These are phyloP conservation scores for Ajuga reptans DNA, from an alignment of 305 asterid species.

Conservation along the genomic window DNA sequence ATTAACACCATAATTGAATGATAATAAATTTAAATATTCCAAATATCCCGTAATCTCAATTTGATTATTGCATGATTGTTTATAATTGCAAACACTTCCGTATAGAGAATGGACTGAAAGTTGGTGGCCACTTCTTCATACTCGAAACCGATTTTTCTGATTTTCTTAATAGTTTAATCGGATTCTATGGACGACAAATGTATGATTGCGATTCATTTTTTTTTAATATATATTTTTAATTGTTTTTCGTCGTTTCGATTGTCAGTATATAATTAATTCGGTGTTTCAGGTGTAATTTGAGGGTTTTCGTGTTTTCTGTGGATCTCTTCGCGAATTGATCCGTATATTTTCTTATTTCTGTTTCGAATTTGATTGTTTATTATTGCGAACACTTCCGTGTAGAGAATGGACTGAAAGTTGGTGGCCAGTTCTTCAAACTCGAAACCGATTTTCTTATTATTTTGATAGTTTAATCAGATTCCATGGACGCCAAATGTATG, in stretches of 20 bases:
- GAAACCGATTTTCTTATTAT: conserved; percentile 22
- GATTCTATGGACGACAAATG: conserved; percentile 22
- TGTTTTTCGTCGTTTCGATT: conserved; percentile 13
- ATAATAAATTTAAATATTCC: background rate
- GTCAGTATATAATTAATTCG: background rate
- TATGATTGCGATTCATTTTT: conserved; percentile 25
- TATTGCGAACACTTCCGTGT: conserved; percentile 23
- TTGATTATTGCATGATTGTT: conserved; percentile 23
- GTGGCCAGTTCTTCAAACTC: conserved; percentile 29
- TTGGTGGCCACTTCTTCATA: conserved; percentile 30
- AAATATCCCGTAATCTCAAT: conserved; percentile 5
- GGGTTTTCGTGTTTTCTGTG: background rate
- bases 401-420: conserved; percentile 27
- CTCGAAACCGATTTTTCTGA: conserved; percentile 22
- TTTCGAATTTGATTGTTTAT: background rate
- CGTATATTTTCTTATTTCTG: background rate
- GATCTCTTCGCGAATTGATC: conserved; percentile 7
- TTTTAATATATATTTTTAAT: conserved; percentile 8
- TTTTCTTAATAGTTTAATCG: conserved; percentile 13
- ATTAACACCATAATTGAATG: conserved; percentile 4
- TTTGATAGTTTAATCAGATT: conserved; percentile 6
- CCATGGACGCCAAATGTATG: conserved; percentile 27
- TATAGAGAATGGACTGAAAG: conserved; percentile 23
- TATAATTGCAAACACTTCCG: conserved; percentile 19
- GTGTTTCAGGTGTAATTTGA: background rate